A percentile compares a stretch with the other conserved stretches of the same genome.
Evolutionary conservation across 345 rosid species (phyloP).

Genomic region (Viola odorata): DNA sequence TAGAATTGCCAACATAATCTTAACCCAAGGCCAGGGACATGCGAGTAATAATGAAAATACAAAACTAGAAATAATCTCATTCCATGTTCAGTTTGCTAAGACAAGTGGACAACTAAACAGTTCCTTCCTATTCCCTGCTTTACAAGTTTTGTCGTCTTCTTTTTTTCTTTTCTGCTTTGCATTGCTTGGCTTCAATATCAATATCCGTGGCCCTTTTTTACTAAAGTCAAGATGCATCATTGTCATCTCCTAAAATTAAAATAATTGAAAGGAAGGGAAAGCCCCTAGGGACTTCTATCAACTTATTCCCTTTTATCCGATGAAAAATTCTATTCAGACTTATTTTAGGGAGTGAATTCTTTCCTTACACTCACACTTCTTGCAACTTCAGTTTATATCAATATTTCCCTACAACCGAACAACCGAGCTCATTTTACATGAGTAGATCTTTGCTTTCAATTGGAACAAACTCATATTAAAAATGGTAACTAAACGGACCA

Average conservation of each 20-base stretch:
- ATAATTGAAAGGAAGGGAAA: conserved; percentile 15
- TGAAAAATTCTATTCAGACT: neutral
- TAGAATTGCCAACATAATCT: too few species aligned
- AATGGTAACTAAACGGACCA: too few species aligned
- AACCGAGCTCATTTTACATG: too few species aligned
- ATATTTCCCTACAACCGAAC: too few species aligned
- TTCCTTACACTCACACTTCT: neutral
- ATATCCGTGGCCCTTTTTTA: conserved; percentile 25
- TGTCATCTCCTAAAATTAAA: conserved; percentile 31
- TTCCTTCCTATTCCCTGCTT: conserved; percentile 40
- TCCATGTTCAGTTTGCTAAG: conserved; percentile 21
- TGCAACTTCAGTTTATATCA: too few species aligned
- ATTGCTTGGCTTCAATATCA: neutral
- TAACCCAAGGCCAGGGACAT: too few species aligned
- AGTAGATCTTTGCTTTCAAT: too few species aligned
- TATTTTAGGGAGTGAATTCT: neutral
- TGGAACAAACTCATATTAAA: too few species aligned
- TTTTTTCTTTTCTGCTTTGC: conserved; percentile 5
- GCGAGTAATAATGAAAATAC: too few species aligned
- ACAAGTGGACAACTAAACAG: conserved; percentile 30
- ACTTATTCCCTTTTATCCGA: conserved; percentile 21
- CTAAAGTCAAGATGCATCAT: conserved; percentile 39
- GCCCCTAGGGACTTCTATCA: conserved; percentile 29
- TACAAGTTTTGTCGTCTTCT: conserved; percentile 22
- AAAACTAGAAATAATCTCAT: conserved; percentile 18